Base-by-base conservation (phyloP, 2,329 filamentous ascomycete genomes). In the Diaporthe amygdali region DNA sequence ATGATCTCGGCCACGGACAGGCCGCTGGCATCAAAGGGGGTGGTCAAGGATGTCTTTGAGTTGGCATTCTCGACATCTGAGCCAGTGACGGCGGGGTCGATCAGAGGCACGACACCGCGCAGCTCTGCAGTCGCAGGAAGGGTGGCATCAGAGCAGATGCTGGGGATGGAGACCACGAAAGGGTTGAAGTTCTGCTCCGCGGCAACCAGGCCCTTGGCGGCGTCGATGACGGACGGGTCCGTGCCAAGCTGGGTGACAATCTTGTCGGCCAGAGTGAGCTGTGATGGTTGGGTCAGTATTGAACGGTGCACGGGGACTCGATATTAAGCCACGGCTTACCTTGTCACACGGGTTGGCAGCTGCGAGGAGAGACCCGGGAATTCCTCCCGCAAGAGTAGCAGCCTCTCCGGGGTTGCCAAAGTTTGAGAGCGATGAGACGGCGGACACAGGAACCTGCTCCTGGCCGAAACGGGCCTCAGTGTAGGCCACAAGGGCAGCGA, bases 151-250 rank as follows among this genome's bases (percentile, higher is more conserved):
- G 84, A 86, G 81, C 92, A 93, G 78, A 94, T 87, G 73, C 85
- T 89, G 22, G 89, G 90, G 41, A 89, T 84, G 76, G 82, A 83
- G 73, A 88, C 86, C 69, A 81, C 87, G 74, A 90, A 92, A 66
- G 90, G 90, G 83, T 93, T 93, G 84, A 92, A 92, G 86, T 93
- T 93, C 81, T 92, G 90, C 84, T 93, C 91, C 5, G 91, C 91
- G 32, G 88, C 87, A 17, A 93, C 91, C 46, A 93, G 85, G 20
- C 86, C 87, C 71, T 86, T 86, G 22, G 91, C 91, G 25, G 89
- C 91, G 17, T 86, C 84, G 71, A 93, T 83, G 74, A 91, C 90
- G 72, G 86, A 82, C n/a, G 85, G 81, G 75, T 89, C 88, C 55
- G 82, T 86, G 67, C 91, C 91, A 41, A 92, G 89, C 67, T 88